These are phyloP conservation scores for Malassezia pachydermatis DNA, from an alignment of 1,284 basidiomycete genomes.

Conservation along the genomic window DNA sequence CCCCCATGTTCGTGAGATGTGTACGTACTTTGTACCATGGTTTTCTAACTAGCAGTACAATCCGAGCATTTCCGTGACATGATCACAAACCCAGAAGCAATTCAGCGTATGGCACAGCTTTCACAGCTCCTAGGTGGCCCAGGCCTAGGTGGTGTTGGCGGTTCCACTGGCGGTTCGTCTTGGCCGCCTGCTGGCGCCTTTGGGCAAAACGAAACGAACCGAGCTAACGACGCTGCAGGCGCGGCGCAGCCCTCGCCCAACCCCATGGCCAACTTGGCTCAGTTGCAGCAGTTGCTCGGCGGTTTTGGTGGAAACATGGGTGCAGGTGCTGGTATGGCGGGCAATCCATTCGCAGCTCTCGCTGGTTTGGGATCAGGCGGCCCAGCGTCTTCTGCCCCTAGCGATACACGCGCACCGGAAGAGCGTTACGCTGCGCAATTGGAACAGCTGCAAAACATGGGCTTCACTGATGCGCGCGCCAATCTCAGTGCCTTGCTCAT, in stretches of 20 bases:
- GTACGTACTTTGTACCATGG: constrained; percentile 1
- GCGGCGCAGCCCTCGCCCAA: constrained; percentile 7
- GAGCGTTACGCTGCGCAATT: constrained; percentile 41
- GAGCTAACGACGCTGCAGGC: constrained; percentile 13
- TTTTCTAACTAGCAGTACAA: constrained; percentile 21
- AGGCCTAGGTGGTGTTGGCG: constrained; percentile 14
- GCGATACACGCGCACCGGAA: constrained; percentile 35
- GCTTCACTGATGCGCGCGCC: constrained; percentile 37
- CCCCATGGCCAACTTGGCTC: constrained; percentile 1
- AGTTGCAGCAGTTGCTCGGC: constrained; percentile 16
- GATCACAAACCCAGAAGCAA: constrained; percentile 41
- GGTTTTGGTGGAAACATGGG: constrained; percentile 15
- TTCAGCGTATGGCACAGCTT: constrained; percentile 39
- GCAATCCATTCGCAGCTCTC: constrained; percentile 8
- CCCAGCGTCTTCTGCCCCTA: not conserved
- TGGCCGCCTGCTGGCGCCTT: constrained; percentile 37
- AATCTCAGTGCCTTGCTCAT: constrained; percentile 39
- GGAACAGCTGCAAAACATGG: constrained; percentile 44
- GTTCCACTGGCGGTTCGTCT: constrained; percentile 18
- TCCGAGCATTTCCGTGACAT: constrained; percentile 40
- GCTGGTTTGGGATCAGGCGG: constrained; percentile 6
- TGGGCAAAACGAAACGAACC: constrained; percentile 8
- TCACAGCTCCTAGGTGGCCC: constrained; percentile 30
- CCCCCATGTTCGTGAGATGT: constrained; percentile 38
- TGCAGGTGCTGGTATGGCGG: constrained; percentile 7